Conservation (phyloP, 2,329 filamentous ascomycete genomes). For the Dactylonectria macrodidyma region DNA sequence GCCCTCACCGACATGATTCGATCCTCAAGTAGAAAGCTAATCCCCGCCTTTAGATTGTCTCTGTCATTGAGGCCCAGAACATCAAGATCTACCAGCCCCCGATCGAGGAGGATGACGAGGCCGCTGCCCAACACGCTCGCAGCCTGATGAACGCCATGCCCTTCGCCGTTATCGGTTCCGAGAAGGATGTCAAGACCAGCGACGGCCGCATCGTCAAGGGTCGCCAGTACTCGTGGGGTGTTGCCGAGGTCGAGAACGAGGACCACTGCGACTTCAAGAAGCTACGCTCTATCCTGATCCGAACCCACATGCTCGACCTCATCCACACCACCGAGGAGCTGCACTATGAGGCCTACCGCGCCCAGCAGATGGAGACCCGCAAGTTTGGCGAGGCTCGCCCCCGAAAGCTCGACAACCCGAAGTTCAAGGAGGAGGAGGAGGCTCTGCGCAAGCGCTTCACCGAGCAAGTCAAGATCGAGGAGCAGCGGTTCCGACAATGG, state of each 20-base stretch:
- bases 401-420: conserved; percentile 99
- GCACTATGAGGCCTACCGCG: conserved; percentile 99
- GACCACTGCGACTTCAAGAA: conserved; percentile 99
- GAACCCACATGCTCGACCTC: conserved; percentile 99
- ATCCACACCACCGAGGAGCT: conserved; percentile 99
- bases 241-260: conserved; percentile 99
- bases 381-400: conserved; percentile 99
- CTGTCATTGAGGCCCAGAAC: conserved; percentile 96
- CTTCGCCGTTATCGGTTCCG: conserved; percentile 97
- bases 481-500: conserved; percentile 99
- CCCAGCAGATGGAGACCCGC: conserved; percentile 99
- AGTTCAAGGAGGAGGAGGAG: conserved; percentile 99
- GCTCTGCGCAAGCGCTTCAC: conserved; percentile 98
- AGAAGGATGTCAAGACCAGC: conserved; percentile 98
- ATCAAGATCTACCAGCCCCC: conserved; percentile 99
- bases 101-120: conserved; percentile 97
- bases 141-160: conserved; percentile 97
- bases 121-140: conserved; percentile 93
- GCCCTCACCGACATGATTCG: conserved; percentile 46
- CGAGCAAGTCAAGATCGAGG: conserved; percentile 99
- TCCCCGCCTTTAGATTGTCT: conserved; percentile 78
- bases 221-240: conserved; percentile 99
- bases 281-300: conserved; percentile 97
- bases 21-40: conserved; percentile 3
- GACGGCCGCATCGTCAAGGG: conserved; percentile 99